A percentile compares a stretch with the other conserved stretches of the same genome.
phyloP scores from a whole-genome alignment of 225 moss, liverwort and hornwort genomes.

The Marchantia paleacea region DNA sequence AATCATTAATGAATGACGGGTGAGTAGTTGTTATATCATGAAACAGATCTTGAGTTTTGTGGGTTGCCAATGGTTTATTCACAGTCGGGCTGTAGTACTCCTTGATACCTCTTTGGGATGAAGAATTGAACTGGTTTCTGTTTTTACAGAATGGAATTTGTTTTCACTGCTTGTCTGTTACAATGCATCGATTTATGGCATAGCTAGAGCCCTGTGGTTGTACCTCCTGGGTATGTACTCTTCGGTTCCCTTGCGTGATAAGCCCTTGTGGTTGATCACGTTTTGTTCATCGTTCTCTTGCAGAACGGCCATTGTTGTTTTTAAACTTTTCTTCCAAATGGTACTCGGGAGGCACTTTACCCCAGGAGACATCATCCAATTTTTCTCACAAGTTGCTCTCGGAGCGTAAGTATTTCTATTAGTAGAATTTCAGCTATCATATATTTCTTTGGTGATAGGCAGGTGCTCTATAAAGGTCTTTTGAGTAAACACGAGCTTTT shows the following conservation, averaged over 20 bases:
- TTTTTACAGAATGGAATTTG: too few relatives aligned
- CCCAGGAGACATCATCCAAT: slow-evolving; percentile 56
- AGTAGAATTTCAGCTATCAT: too few relatives aligned
- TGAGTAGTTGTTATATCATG: slow-evolving; percentile 27
- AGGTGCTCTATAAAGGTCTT: slow-evolving; percentile 15
- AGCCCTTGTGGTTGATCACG: too few relatives aligned
- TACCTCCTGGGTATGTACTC: too few relatives aligned
- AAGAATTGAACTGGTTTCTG: slow-evolving; percentile 4
- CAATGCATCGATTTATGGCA: too few relatives aligned
- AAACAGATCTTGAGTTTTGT: neutral
- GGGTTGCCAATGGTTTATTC: neutral
- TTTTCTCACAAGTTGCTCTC: slow-evolving; percentile 68
- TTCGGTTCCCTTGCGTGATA: too few relatives aligned
- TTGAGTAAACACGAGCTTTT: neutral
- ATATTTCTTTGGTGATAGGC: too few relatives aligned
- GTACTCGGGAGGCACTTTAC: slow-evolving; percentile 51
- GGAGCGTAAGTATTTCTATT: slow-evolving; percentile 59
- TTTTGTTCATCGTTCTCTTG: neutral
- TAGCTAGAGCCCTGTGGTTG: too few relatives aligned
- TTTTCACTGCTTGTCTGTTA: too few relatives aligned
- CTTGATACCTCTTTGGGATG: neutral
- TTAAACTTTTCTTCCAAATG: slow-evolving; percentile 71
- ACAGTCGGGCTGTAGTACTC: neutral
- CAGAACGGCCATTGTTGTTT: slow-evolving; percentile 90
- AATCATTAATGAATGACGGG: slow-evolving; percentile 99